Evolutionary conservation across 2,329 filamentous ascomycete genomes (phyloP).

Genomic region (Rhexocercosporidium sp.): DNA sequence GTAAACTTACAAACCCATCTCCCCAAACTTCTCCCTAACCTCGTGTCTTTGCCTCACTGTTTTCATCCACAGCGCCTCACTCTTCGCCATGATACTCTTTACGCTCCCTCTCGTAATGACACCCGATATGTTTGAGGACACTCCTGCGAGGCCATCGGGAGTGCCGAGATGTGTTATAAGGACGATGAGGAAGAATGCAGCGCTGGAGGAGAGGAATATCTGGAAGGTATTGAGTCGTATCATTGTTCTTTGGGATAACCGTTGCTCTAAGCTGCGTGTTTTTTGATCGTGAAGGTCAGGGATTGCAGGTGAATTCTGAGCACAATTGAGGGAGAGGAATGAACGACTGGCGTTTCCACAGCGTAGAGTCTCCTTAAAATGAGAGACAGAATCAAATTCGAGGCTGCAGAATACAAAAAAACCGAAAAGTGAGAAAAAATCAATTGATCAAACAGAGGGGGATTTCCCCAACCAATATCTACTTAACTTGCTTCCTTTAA

Average conservation of each 20-base stretch:
- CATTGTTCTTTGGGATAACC: background rate
- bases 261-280: too few relatives aligned
- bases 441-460: background rate
- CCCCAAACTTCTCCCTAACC: conserved; percentile 34
- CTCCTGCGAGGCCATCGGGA: conserved; percentile 7
- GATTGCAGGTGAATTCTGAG: too few relatives aligned
- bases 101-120: conserved; percentile 21
- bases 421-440: too few relatives aligned
- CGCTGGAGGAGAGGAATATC: conserved; percentile 19
- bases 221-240: conserved; percentile 6
- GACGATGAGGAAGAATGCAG: conserved; percentile 21
- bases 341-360: too few relatives aligned
- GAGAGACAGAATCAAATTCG: too few relatives aligned
- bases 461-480: background rate
- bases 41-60: conserved; percentile 41
- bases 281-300: too few relatives aligned
- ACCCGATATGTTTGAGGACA: conserved; percentile 16
- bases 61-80: conserved; percentile 38
- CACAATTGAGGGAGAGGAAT: too few relatives aligned
- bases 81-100: conserved; percentile 34
- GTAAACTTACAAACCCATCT: conserved; percentile 38
- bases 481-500: background rate
- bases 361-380: too few relatives aligned
- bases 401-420: too few relatives aligned
- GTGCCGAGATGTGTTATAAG: conserved; percentile 21